phyloP scores from a whole-genome alignment of 805 yeast species.

The Yarrowia sp. region DNA sequence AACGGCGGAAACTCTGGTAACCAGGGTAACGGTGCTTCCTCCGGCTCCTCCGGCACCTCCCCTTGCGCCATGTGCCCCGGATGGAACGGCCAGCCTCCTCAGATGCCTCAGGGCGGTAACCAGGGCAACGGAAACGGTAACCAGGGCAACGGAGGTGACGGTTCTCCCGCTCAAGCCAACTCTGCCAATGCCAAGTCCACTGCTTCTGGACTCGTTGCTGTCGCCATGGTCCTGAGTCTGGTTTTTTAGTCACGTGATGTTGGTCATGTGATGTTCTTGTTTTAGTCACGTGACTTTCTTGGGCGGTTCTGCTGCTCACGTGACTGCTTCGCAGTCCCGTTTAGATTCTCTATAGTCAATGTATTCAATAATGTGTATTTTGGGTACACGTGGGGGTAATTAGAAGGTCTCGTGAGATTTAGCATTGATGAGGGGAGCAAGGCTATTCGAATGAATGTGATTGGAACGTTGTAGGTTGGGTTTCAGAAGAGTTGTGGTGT shows the following conservation, averaged over 20 bases:
- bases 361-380: background rate
- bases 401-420: too few species aligned
- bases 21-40: background rate
- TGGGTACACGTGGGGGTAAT: background rate
- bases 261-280: background rate
- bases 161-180: background rate
- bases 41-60: background rate
- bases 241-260: background rate
- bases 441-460: too few species aligned
- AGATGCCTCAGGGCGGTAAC: background rate
- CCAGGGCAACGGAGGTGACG: background rate
- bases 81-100: conserved; percentile 4
- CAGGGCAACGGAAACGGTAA: background rate
- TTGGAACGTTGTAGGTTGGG: too few species aligned
- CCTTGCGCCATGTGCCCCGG: background rate
- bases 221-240: background rate
- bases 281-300: background rate
- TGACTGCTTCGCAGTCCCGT: too few species aligned
- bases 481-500: too few species aligned
- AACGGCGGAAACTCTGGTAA: background rate
- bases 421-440: too few species aligned
- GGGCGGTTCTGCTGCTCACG: too few species aligned
- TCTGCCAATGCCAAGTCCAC: background rate
- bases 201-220: background rate
- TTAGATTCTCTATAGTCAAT: too few species aligned